These are phyloP conservation scores for Amniculicola lignicola DNA, from an alignment of 495 filamentous ascomycete genomes.

Conservation along the genomic window DNA sequence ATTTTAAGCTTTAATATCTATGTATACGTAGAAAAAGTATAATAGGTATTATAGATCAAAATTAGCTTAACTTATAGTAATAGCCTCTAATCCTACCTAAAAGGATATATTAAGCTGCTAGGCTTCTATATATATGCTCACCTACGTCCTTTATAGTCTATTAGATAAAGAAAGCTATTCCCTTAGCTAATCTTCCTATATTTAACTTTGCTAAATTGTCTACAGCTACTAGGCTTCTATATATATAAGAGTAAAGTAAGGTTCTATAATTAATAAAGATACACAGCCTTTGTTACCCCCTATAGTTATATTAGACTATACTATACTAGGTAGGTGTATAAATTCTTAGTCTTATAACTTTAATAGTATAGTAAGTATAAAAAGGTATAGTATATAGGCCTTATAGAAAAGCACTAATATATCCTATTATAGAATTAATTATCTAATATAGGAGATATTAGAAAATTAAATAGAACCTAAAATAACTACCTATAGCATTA, in stretches of 20 bases:
- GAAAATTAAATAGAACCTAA: too few species aligned
- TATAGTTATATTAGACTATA: too few species aligned
- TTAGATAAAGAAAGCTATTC: background rate
- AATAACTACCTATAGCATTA: too few species aligned
- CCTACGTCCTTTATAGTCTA: background rate
- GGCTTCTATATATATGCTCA: background rate
- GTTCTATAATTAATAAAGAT: slow-evolving; percentile 6
- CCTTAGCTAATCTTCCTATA: slow-evolving; percentile 3
- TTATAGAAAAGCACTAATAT: too few species aligned
- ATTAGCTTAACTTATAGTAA: slow-evolving; percentile 1
- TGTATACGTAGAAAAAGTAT: background rate
- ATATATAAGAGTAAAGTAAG: slow-evolving; percentile 1
- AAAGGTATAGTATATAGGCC: too few species aligned
- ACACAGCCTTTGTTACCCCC: too few species aligned
- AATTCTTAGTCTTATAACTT: too few species aligned
- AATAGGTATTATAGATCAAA: background rate
- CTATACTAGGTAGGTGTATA: too few species aligned
- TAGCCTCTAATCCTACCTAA: background rate
- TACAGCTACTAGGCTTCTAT: slow-evolving; percentile 3
- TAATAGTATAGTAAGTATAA: too few species aligned
- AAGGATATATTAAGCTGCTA: slow-evolving; percentile 1
- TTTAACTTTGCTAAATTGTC: background rate
- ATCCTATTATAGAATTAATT: too few species aligned
- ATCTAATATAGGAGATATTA: too few species aligned
- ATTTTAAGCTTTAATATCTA: slow-evolving; percentile 2